phyloP scores from a whole-genome alignment of 2,329 filamentous ascomycete genomes.

The Trichoderma sp. region DNA sequence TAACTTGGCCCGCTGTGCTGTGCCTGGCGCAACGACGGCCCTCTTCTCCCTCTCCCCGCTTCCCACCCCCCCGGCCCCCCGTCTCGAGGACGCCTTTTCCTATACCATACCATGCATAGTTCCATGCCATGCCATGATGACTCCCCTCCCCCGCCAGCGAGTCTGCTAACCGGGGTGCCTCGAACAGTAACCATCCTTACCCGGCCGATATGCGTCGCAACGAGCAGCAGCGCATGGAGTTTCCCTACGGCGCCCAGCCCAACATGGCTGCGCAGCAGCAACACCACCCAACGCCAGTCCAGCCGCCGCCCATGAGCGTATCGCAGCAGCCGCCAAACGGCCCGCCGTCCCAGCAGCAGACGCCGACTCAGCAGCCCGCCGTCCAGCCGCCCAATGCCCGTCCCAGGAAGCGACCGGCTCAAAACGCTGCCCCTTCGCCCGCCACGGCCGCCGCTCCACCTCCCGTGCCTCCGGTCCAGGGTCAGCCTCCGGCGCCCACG shows the following conservation, averaged over 20 bases:
- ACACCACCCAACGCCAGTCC: constrained; percentile 46
- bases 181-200: constrained; percentile 52
- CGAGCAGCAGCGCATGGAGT: constrained; percentile 46
- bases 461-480: constrained; percentile 41
- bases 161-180: constrained; percentile 38
- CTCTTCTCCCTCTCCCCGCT: constrained; percentile 23
- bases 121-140: constrained; percentile 36
- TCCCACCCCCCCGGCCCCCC: constrained; percentile 16
- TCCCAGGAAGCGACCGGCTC: constrained; percentile 49
- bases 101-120: constrained; percentile 30
- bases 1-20: constrained; percentile 31
- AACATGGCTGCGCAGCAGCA: constrained; percentile 45
- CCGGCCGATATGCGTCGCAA: constrained; percentile 55
- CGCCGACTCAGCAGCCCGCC: constrained; percentile 47
- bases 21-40: constrained; percentile 30
- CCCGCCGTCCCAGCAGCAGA: constrained; percentile 42
- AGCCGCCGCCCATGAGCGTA: constrained; percentile 51
- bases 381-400: constrained; percentile 41
- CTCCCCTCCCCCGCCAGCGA: constrained; percentile 34
- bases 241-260: constrained; percentile 47
- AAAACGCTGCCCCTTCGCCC: constrained; percentile 46
- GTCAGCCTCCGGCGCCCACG: constrained; percentile 39
- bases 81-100: constrained; percentile 28
- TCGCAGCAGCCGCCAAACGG: constrained; percentile 45
- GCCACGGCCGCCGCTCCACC: constrained; percentile 41